Evolutionary conservation across 176 grass and related monocot species (phyloP), one percentile per base, ranked within the genome.

Genomic region (Puccinellia tenuiflora): DNA sequence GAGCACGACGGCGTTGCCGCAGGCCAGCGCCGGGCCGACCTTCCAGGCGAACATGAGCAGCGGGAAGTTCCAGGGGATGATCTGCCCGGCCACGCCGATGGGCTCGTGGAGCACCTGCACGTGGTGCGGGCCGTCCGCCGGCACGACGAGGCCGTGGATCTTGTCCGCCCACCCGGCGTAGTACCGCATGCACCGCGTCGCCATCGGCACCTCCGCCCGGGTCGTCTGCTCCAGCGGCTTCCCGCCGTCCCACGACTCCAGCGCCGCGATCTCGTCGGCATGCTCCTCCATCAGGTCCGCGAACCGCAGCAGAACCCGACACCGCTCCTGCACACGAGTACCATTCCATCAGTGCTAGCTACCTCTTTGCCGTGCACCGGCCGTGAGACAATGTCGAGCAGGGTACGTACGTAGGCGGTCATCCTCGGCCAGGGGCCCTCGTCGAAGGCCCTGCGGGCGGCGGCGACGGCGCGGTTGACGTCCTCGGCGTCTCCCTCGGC

Each of bases 201-300:
- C 38, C 96, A 95, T 95, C 18, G 96, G 92, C 66, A 98, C 87
- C 84, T 98, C 96, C 13, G 15, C 39, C 0, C 24, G 26, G 11
- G 87, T 66, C 67, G 93, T 5, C 85, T 99, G 96, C 80, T 90
- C 96, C 75, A 90, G 89, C 71, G 93, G 84, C 80, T 99, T 99
- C 35, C 96, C 93, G 70, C 86, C 90, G 86, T 99, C 96, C 96
- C 96, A 99, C 35, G 96, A 96, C 87, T 99, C 96, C 84, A 99
- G 87, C 80, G 93, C 87, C 24, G 93, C 96, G 84, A 99, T 78
- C 74, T 93, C 93, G 5, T 83, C 93, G 26, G 61, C 85, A 87
- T 99, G 90, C 67, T 30, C 69, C 85, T 99, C 96, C 14, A 99
- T 90, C 85, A 99, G 87, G 87, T 96, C 96, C 26, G 93, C 96